Percentiles rank a stretch among this genome's conserved stretches.
Conservation (phyloP, 2,329 filamentous ascomycete genomes). For the Sclerotinia spermophila region DNA sequence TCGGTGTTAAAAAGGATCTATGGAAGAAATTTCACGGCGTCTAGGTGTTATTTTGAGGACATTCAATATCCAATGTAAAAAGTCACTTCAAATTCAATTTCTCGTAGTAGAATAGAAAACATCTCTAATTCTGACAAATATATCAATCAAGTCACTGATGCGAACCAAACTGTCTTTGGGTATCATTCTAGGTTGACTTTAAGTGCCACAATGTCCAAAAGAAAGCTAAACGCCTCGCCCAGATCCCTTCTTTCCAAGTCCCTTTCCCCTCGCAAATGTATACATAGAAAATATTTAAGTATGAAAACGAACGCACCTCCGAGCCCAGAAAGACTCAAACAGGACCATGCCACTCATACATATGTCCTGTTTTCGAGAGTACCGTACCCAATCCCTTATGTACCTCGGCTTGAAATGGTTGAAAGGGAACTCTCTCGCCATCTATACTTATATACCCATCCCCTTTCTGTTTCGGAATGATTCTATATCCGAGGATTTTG, state of each 20-base stretch:
- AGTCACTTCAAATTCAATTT: background rate
- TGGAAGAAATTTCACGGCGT: slow-evolving; percentile 9
- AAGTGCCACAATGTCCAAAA: background rate
- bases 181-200: slow-evolving; percentile 11
- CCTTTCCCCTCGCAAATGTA: slow-evolving; percentile 22
- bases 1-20: slow-evolving; percentile 3
- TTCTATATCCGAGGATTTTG: slow-evolving; percentile 83
- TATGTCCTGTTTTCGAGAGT: slow-evolving; percentile 68
- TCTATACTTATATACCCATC: slow-evolving; percentile 91
- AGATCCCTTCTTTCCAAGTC: slow-evolving; percentile 21
- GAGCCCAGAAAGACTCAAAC: slow-evolving; percentile 19
- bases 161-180: slow-evolving; percentile 4
- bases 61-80: slow-evolving; percentile 10
- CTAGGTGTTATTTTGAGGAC: slow-evolving; percentile 18
- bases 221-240: background rate
- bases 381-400: slow-evolving; percentile 79
- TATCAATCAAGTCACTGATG: slow-evolving; percentile 6
- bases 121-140: slow-evolving; percentile 17
- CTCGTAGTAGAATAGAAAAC: background rate
- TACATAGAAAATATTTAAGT: slow-evolving; percentile 5
- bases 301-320: background rate
- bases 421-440: slow-evolving; percentile 82
- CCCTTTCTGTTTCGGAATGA: slow-evolving; percentile 68
- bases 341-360: slow-evolving; percentile 62
- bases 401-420: slow-evolving; percentile 86